Conservation (phyloP, 2,329 filamentous ascomycete genomes). For the Zasmidium angulare region DNA sequence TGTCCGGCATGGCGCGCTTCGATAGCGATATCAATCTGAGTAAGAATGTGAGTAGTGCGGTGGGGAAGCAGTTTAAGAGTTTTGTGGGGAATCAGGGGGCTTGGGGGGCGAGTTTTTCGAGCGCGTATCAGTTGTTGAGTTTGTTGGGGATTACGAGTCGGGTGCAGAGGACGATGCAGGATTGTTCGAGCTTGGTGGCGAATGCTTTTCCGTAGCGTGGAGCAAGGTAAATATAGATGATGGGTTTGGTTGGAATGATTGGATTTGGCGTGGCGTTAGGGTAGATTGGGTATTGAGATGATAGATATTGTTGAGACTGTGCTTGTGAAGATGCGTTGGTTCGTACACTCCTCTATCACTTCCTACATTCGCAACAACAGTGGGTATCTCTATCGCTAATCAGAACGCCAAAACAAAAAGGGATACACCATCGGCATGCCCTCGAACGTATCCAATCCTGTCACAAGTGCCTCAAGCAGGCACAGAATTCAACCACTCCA, state of each 20-base stretch:
- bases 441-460: not conserved
- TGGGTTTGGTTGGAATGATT: no score
- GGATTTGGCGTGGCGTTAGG: not conserved
- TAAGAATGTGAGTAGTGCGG: slow-evolving; percentile 18
- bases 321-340: no score
- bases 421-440: not conserved
- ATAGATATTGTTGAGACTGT: no score
- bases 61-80: slow-evolving; percentile 28
- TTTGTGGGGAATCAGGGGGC: slow-evolving; percentile 29
- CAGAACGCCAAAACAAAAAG: no score
- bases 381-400: no score
- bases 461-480: not conserved
- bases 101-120: slow-evolving; percentile 29
- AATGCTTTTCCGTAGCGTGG: not conserved
- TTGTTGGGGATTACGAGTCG: slow-evolving; percentile 15
- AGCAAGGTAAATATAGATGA: no score
- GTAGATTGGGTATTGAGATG: not conserved
- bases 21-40: slow-evolving; percentile 35
- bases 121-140: slow-evolving; percentile 16
- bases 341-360: no score
- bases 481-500: not conserved
- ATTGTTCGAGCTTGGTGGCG: slow-evolving; percentile 16
- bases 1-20: slow-evolving; percentile 29
- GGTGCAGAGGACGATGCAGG: slow-evolving; percentile 13
- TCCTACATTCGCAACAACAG: no score